Base-by-base conservation (phyloP, 2,329 filamentous ascomycete species). In the Fusarium napiforme region DNA sequence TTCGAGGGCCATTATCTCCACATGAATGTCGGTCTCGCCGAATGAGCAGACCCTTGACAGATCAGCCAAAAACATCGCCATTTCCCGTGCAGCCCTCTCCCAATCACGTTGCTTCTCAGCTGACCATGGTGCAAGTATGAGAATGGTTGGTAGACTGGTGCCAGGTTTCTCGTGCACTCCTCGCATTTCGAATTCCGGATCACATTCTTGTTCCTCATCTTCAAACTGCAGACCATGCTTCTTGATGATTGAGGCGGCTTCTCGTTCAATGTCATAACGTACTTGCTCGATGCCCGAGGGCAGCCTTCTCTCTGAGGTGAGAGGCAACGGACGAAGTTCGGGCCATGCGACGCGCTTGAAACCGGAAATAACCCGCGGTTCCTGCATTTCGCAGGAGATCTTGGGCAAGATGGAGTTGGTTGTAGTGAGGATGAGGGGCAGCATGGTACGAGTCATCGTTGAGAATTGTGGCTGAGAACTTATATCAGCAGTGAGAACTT, bases 291-390 rank as follows among this genome's bases (percentile, higher is more conserved):
- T 28, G 6, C 5, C 8, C 23, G 1, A 0, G 43, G 43, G 23
- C 43, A 46, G 5, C 1, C 1, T 14, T 9, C 0, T 2, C 11
- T 0, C 5, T 46, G 5, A 9, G 7, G 3, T 46, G 4, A 28
- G 23, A 46, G 43, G 12, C 9, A 46, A 9, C 0, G 7, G 43
- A 28, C 18, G 23, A 28, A 46, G 43, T 46, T 46, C 43, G 18
- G 43, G 43, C 43, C 43, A 46, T 28, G 26, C 43, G 18, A 46
- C 43, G 12, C 43, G 18, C 4, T 46, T 28, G 3, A 46, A 28
- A 3, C 43, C 43, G 0, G 26, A 28, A 15, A 46, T 46, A 4
- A 28, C 18, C 28, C 43, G 43, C 18, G 43, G 23, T 10, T 0
- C 0, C 18, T 46, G 23, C 43, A 46, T 46, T 7, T 28, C 3